phyloP scores from a whole-genome alignment of 345 rosid genomes.

The Punica granatum region DNA sequence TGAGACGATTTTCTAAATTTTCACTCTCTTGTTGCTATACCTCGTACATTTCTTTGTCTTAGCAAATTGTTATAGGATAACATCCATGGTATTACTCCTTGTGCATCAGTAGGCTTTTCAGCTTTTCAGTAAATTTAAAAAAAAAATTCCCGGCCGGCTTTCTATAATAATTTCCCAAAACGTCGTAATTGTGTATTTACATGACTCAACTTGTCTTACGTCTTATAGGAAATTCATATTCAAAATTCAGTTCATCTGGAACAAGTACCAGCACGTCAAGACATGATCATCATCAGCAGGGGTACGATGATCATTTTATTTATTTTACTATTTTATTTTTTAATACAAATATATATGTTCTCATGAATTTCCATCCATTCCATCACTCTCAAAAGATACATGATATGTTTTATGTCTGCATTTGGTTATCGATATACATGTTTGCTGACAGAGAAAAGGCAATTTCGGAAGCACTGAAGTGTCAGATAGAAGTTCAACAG shows the following conservation, averaged over 20 bases:
- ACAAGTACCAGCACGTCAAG: not conserved
- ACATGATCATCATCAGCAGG: not conserved
- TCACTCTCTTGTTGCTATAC: no score
- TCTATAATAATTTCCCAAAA: no score
- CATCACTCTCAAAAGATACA: no score
- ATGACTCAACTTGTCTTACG: not conserved
- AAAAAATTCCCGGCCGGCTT: no score
- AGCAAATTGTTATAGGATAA: no score
- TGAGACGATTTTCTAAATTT: constrained; percentile 7
- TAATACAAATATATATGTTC: no score
- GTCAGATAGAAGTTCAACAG: constrained; percentile 50
- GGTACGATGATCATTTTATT: not conserved
- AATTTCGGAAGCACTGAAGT: constrained; percentile 37
- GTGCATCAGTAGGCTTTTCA: no score
- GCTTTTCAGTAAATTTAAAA: no score
- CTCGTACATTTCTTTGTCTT: no score
- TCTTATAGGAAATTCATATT: constrained; percentile 1
- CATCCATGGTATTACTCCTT: no score
- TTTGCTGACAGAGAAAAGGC: constrained; percentile 34
- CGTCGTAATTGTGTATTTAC: not conserved
- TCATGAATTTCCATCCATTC: no score
- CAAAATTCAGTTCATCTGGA: not conserved
- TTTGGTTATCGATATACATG: not conserved
- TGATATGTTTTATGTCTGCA: not conserved
- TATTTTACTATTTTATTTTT: not conserved